A percentile compares a stretch with the other conserved stretches of the same genome.
These are phyloP conservation scores for Nymphaea thermarum DNA, from an alignment of 164 flowering plant genomes.

Conservation along the genomic window DNA sequence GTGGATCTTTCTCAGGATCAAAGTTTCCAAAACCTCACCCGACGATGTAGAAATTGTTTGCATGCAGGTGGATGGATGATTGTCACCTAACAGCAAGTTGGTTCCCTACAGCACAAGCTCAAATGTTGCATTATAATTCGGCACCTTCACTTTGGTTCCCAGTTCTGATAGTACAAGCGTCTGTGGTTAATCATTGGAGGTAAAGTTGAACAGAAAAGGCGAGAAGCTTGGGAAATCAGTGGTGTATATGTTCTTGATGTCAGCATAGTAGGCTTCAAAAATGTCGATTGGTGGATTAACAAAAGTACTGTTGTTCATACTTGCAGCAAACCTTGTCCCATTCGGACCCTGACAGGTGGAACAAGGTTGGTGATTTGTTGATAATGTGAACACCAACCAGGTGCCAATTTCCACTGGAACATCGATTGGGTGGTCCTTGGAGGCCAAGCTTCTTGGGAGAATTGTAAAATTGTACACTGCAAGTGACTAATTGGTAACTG, in stretches of 20 bases:
- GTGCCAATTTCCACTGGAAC: conserved; percentile 12
- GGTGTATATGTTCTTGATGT: conserved; percentile 2
- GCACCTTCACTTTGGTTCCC: conserved; percentile 4
- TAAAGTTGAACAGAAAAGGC: conserved; percentile 2
- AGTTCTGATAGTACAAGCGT: not conserved
- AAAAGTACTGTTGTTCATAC: conserved; percentile 13
- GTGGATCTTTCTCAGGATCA: conserved; percentile 14
- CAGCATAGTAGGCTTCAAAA: conserved; percentile 7
- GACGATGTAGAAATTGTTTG: conserved; percentile 24
- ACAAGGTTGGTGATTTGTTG: conserved; percentile 6
- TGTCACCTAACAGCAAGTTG: not conserved
- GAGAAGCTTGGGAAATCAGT: conserved; percentile 7
- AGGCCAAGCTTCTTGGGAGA: conserved; percentile 11
- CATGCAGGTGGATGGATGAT: conserved; percentile 20
- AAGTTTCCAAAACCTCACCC: conserved; percentile 33
- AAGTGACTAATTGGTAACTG: conserved; percentile 5
- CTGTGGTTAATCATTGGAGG: conserved; percentile 3
- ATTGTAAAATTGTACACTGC: conserved; percentile 7
- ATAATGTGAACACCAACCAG: conserved; percentile 1
- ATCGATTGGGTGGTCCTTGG: conserved; percentile 9
- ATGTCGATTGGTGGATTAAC: conserved; percentile 4
- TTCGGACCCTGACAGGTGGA: not conserved
- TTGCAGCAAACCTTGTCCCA: conserved; percentile 11
- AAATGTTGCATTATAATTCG: conserved; percentile 5
- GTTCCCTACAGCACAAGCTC: conserved; percentile 13